Conservation (phyloP, 805 yeast species). For the Yarrowia osloensis region DNA sequence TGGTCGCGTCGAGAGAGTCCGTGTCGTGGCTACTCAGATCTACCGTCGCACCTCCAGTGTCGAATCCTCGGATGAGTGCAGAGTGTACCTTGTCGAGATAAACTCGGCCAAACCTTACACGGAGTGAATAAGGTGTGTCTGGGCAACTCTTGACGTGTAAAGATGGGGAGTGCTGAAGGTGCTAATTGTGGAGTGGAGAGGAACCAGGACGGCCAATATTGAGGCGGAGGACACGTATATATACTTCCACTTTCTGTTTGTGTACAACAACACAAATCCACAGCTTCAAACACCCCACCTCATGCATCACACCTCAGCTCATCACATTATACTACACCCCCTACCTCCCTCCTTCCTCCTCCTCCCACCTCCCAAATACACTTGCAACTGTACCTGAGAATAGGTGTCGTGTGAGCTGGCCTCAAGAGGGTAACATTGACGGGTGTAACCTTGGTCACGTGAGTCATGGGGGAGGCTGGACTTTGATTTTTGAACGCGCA, state of each 20-base stretch:
- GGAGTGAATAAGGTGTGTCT: constrained; percentile 17
- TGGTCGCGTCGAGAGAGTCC: too few species aligned
- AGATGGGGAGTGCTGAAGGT: too few species aligned
- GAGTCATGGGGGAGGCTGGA: neutral
- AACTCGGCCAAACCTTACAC: constrained; percentile 26
- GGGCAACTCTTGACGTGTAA: neutral
- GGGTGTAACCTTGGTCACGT: neutral
- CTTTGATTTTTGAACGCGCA: too few species aligned
- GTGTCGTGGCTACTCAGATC: neutral
- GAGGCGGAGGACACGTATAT: too few species aligned
- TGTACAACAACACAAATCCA: neutral
- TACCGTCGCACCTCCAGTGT: constrained; percentile 6
- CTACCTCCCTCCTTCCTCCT: neutral
- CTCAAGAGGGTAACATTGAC: neutral
- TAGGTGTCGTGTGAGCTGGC: constrained; percentile 17
- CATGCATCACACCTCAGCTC: too few species aligned
- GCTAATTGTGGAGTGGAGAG: too few species aligned
- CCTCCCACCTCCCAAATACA: neutral
- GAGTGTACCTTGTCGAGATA: neutral
- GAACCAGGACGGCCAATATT: too few species aligned
- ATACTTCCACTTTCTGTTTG: neutral
- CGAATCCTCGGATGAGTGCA: neutral
- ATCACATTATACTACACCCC: neutral
- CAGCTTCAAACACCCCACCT: too few species aligned
- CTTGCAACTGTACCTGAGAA: constrained; percentile 1